A percentile compares a stretch with the other conserved stretches of the same genome.
Conservation (phyloP, 345 rosid genomes). For the Hevea brasiliensis region DNA sequence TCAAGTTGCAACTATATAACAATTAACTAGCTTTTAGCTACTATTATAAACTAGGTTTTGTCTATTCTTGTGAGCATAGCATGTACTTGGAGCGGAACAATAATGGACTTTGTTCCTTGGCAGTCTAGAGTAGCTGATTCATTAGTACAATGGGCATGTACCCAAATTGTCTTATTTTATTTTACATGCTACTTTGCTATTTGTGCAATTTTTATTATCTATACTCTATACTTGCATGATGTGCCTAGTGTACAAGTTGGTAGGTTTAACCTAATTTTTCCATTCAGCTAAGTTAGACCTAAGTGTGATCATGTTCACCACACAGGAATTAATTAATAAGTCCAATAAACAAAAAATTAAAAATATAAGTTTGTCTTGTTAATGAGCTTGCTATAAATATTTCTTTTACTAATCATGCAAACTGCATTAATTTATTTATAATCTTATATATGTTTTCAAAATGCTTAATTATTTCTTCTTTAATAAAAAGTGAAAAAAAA, state of each 20-base stretch:
- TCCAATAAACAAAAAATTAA: not conserved
- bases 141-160: too few species aligned
- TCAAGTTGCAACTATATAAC: not conserved
- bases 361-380: not conserved
- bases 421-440: conserved; percentile 1
- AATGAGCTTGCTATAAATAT: not conserved
- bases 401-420: conserved; percentile 1
- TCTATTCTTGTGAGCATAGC: conserved; percentile 11
- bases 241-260: conserved; percentile 17
- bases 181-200: too few species aligned
- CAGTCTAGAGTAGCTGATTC: too few species aligned
- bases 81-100: conserved; percentile 12
- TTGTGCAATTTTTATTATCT: conserved; percentile 13
- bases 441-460: not conserved
- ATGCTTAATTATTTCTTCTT: not conserved
- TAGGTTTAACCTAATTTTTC: not conserved
- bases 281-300: not conserved
- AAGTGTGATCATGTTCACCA: conserved; percentile 11
- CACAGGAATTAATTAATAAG: not conserved
- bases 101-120: conserved; percentile 7
- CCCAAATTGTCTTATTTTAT: too few species aligned
- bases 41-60: conserved; percentile 5
- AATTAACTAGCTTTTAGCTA: not conserved
- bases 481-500: not conserved
- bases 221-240: not conserved